Evolutionary conservation across 805 yeast species (phyloP).

Genomic region (Candida sanyiensis): DNA sequence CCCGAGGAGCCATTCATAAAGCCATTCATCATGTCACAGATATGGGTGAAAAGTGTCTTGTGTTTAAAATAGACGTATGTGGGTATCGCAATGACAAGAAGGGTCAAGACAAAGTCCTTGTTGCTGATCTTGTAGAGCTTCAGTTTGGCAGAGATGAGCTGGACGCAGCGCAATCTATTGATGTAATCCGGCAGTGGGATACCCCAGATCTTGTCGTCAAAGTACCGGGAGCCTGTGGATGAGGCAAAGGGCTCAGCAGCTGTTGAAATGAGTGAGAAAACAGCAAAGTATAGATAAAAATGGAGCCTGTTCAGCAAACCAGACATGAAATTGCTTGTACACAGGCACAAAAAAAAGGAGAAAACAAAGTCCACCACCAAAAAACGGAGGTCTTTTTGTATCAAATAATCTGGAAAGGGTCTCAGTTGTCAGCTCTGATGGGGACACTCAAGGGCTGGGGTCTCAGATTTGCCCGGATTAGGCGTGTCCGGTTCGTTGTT

Average conservation of each 20-base stretch:
- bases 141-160: conserved; percentile 1
- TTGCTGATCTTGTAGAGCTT: conserved; percentile 2
- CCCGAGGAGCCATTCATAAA: conserved; percentile 4
- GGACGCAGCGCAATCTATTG: not conserved
- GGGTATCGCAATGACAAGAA: conserved; percentile 8
- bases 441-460: too few species aligned
- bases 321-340: conserved; percentile 2
- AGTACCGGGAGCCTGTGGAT: not conserved
- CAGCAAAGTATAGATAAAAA: conserved; percentile 1
- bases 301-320: conserved; percentile 1
- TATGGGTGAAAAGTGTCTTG: not conserved
- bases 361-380: too few species aligned
- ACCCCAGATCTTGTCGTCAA: conserved; percentile 2
- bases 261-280: conserved; percentile 1
- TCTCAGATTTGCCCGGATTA: not conserved
- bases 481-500: not conserved
- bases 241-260: not conserved
- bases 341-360: too few species aligned
- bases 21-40: conserved; percentile 2
- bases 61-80: conserved; percentile 5
- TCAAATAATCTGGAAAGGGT: too few species aligned
- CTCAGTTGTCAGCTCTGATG: too few species aligned
- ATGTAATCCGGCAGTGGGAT: not conserved
- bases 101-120: conserved; percentile 4
- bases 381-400: too few species aligned